Evolutionary conservation across 345 rosid species (phyloP).

Genomic region (Microthlaspi erraticum): DNA sequence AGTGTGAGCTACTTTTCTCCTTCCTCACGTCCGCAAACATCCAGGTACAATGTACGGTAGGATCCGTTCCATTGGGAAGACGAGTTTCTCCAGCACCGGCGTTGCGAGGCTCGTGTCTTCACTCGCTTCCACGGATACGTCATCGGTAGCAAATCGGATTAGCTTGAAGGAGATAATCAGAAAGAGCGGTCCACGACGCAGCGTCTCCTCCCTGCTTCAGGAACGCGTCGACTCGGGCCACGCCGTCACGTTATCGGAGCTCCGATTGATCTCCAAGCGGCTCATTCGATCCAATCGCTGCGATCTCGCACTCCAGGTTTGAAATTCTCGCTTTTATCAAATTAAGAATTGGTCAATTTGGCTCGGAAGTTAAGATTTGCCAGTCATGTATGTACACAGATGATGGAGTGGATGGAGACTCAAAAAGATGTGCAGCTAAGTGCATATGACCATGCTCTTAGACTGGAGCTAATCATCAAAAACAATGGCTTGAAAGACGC

Average conservation of each 20-base stretch:
- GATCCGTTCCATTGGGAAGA: slow-evolving; percentile 20
- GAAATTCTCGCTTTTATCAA: neutral
- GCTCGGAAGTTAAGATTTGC: neutral
- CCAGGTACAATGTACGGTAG: slow-evolving; percentile 18
- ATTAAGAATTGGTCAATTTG: neutral
- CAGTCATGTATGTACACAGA: slow-evolving; percentile 34
- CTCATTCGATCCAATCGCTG: slow-evolving; percentile 51
- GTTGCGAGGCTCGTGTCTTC: slow-evolving; percentile 44
- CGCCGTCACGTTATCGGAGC: slow-evolving; percentile 48
- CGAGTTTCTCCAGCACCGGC: slow-evolving; percentile 16
- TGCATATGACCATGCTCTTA: slow-evolving; percentile 47
- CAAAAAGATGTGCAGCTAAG: slow-evolving; percentile 41
- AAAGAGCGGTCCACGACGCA: slow-evolving; percentile 41
- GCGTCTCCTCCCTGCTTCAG: slow-evolving; percentile 45
- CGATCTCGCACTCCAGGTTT: slow-evolving; percentile 63
- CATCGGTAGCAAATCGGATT: neutral
- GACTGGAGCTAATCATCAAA: slow-evolving; percentile 53
- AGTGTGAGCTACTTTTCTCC: slow-evolving; percentile 2
- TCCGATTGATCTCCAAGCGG: slow-evolving; percentile 47
- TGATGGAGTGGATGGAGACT: slow-evolving; percentile 60
- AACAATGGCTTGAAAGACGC: slow-evolving; percentile 49
- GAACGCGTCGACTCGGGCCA: slow-evolving; percentile 51
- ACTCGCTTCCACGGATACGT: slow-evolving; percentile 19
- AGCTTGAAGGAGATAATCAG: slow-evolving; percentile 48
- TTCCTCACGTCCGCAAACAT: neutral